A percentile compares a stretch with the other conserved stretches of the same genome.
phyloP scores from a whole-genome alignment of 2,329 filamentous ascomycete genomes.

The Alternaria sp. region DNA sequence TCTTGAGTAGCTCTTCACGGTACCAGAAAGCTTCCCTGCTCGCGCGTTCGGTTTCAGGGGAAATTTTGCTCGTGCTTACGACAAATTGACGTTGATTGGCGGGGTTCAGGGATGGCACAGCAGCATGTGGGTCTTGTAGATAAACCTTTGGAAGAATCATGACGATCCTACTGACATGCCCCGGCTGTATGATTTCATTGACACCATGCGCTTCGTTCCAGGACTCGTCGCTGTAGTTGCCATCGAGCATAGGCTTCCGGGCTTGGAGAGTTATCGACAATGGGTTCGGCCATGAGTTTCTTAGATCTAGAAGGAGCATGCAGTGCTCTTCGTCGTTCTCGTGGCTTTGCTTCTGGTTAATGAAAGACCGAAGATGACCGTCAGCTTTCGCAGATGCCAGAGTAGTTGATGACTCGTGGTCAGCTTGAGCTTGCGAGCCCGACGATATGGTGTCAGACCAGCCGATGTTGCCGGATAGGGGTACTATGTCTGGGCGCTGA shows the following conservation, averaged over 20 bases:
- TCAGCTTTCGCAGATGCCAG: constrained; percentile 35
- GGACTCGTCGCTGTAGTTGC: constrained; percentile 8
- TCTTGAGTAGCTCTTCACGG: constrained; percentile 78
- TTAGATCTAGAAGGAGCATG: constrained; percentile 80
- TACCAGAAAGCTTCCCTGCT: constrained; percentile 91
- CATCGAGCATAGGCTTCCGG: constrained; percentile 33
- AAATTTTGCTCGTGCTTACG: constrained; percentile 79
- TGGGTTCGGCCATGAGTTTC: constrained; percentile 88
- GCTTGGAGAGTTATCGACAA: constrained; percentile 71
- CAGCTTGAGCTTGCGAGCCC: not conserved
- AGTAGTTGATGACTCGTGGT: not conserved
- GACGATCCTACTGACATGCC: constrained; percentile 74
- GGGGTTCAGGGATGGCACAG: constrained; percentile 81
- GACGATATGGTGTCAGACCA: constrained; percentile 58
- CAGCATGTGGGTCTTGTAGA: constrained; percentile 76
- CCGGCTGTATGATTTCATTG: constrained; percentile 62
- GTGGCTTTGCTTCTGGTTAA: constrained; percentile 53
- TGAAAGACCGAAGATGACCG: constrained; percentile 56
- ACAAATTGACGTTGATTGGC: constrained; percentile 91
- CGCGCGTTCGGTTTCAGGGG: constrained; percentile 79
- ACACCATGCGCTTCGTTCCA: constrained; percentile 32
- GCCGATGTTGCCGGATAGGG: constrained; percentile 74
- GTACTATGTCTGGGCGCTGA: constrained; percentile 78
- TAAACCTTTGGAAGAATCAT: constrained; percentile 79
- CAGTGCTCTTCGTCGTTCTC: constrained; percentile 70